Conservation (phyloP, 2,329 filamentous ascomycete genomes). For the Monilinia fructigena region DNA sequence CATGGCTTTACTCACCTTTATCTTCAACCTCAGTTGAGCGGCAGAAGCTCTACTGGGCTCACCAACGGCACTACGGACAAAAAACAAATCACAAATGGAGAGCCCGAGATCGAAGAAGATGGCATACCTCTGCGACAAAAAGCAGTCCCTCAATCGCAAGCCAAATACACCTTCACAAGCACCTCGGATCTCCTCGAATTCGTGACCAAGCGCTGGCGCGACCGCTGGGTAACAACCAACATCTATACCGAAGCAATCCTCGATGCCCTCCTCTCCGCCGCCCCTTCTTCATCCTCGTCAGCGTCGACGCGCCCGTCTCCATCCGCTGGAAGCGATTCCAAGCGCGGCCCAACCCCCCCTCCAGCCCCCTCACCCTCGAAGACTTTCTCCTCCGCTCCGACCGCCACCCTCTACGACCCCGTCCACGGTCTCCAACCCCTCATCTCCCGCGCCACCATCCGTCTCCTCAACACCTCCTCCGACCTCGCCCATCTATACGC, state of each 20-base stretch:
- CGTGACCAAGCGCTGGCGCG: slow-evolving; percentile 80
- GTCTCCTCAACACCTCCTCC: slow-evolving; percentile 79
- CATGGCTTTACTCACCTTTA: slow-evolving; percentile 77
- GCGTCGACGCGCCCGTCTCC: slow-evolving; percentile 84
- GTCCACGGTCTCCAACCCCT: slow-evolving; percentile 67
- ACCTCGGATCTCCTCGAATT: slow-evolving; percentile 74
- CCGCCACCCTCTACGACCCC: slow-evolving; percentile 68
- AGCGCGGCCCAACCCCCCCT: slow-evolving; percentile 44
- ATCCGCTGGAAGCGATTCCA: slow-evolving; percentile 80
- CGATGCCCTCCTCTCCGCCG: slow-evolving; percentile 72
- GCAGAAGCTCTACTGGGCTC: neutral
- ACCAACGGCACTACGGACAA: slow-evolving; percentile 16
- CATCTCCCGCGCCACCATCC: slow-evolving; percentile 77
- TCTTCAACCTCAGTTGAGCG: slow-evolving; percentile 44
- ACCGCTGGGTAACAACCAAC: slow-evolving; percentile 82
- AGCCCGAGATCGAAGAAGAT: slow-evolving; percentile 18
- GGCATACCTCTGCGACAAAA: slow-evolving; percentile 19
- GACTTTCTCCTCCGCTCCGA: slow-evolving; percentile 63
- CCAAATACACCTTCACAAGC: slow-evolving; percentile 53
- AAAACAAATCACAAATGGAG: slow-evolving; percentile 5
- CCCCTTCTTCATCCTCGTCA: slow-evolving; percentile 91
- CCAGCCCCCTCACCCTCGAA: slow-evolving; percentile 46
- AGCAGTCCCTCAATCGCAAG: slow-evolving; percentile 7
- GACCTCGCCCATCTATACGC: slow-evolving; percentile 69
- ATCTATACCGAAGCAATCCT: slow-evolving; percentile 71